Percentiles rank a stretch among this genome's conserved stretches.
These are phyloP conservation scores for Fomitiporia mediterranea DNA, from an alignment of 1,284 basidiomycete species.

Conservation along the genomic window DNA sequence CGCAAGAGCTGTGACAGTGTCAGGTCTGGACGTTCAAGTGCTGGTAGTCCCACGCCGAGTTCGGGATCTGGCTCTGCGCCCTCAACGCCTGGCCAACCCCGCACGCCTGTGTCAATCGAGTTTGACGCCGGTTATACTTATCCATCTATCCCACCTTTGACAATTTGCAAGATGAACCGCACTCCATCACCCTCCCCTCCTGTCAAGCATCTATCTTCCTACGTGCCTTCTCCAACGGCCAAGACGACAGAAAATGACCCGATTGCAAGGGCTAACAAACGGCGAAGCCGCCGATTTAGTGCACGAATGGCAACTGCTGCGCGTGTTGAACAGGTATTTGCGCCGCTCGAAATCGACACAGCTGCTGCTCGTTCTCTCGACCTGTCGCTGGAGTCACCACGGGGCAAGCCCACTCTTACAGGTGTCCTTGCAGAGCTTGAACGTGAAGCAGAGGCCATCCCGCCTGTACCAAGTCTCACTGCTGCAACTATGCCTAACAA, in stretches of 20 bases:
- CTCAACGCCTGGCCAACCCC: constrained; percentile 30
- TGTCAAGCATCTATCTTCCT: background rate
- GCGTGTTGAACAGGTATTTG: constrained; percentile 10
- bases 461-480: background rate
- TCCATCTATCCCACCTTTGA: constrained; percentile 35
- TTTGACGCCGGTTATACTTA: constrained; percentile 35
- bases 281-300: constrained; percentile 5
- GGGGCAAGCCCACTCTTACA: constrained; percentile 6
- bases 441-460: constrained; percentile 4
- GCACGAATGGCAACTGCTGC: background rate
- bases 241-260: background rate
- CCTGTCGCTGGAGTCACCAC: background rate
- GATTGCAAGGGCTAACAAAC: background rate
- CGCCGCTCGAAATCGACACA: constrained; percentile 17
- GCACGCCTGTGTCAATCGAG: constrained; percentile 39
- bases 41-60: constrained; percentile 24
- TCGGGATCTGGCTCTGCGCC: constrained; percentile 33
- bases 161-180: constrained; percentile 32
- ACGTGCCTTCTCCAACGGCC: background rate
- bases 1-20: constrained; percentile 12
- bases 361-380: constrained; percentile 7
- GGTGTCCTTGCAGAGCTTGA: constrained; percentile 15
- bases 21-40: constrained; percentile 22
- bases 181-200: background rate
- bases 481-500: background rate